A percentile compares a stretch with the other conserved stretches of the same genome.
Conservation (phyloP, 805 yeast genomes). For the Monosporozyma yasuniensis region DNA sequence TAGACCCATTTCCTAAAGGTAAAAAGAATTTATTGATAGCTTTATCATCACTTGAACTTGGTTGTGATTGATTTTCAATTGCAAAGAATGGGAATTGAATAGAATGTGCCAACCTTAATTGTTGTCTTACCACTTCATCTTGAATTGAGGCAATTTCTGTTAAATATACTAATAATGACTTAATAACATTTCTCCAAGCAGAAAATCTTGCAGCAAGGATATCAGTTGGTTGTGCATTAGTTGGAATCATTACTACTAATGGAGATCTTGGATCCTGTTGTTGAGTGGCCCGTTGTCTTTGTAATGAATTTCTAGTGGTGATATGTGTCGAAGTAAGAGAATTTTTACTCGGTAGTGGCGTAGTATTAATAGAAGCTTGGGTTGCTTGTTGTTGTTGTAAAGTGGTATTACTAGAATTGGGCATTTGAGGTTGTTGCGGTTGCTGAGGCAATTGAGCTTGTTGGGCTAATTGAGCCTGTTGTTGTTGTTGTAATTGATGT, state of each 20-base stretch:
- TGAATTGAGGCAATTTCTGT: conserved; percentile 76
- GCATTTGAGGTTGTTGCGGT: neutral
- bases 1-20: conserved; percentile 70
- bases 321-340: conserved; percentile 2
- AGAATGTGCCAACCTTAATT: conserved; percentile 71
- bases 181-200: conserved; percentile 77
- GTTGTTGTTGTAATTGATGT: neutral
- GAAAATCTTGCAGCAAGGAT: conserved; percentile 72
- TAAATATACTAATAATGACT: conserved; percentile 64
- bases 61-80: conserved; percentile 24
- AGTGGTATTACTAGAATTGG: neutral
- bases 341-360: neutral
- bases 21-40: conserved; percentile 43
- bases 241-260: conserved; percentile 42
- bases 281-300: conserved; percentile 9
- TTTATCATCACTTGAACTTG: conserved; percentile 19
- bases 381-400: neutral
- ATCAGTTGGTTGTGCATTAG: conserved; percentile 73
- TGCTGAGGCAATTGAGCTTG: conserved; percentile 4
- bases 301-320: conserved; percentile 8
- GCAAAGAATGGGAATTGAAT: conserved; percentile 38
- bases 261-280: conserved; percentile 42
- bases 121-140: conserved; percentile 82
- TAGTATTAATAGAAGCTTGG: neutral
- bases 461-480: neutral